A percentile compares a stretch with the other conserved stretches of the same genome.
Evolutionary conservation across 1,139 yeast genomes (phyloP).

Genomic region (Lipomyces yarrowii): DNA sequence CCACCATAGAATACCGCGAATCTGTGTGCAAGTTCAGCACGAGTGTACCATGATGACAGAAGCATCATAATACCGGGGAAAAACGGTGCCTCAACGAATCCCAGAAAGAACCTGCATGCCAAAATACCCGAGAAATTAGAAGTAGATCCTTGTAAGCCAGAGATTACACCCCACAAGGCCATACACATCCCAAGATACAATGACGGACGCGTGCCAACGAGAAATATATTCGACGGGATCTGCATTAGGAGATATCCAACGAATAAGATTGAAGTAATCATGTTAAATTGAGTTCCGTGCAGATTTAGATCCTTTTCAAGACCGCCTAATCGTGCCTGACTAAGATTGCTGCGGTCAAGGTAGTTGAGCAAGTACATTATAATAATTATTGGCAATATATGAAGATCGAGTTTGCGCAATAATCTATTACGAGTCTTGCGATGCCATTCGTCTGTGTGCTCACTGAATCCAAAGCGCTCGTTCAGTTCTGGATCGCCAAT

Average conservation of each 20-base stretch:
- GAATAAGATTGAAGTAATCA: conserved; percentile 35
- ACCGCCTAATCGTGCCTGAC: conserved; percentile 56
- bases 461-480: conserved; percentile 10
- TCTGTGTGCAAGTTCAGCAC: conserved; percentile 49
- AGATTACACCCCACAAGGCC: conserved; percentile 23
- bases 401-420: conserved; percentile 6
- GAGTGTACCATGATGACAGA: conserved; percentile 41
- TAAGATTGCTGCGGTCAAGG: conserved; percentile 53
- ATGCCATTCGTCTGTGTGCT: conserved; percentile 15
- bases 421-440: conserved; percentile 1
- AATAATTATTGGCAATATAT: conserved; percentile 6
- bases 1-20: conserved; percentile 58
- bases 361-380: conserved; percentile 26
- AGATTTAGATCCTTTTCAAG: conserved; percentile 51
- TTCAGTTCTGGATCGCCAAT: conserved; percentile 6
- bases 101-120: conserved; percentile 12
- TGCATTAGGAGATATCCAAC: conserved; percentile 34
- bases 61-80: conserved; percentile 32
- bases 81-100: conserved; percentile 16
- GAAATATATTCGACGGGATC: conserved; percentile 4
- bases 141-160: conserved; percentile 8
- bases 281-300: conserved; percentile 51
- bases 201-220: conserved; percentile 35
- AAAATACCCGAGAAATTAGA: conserved; percentile 4
- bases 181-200: conserved; percentile 20